phyloP scores from a whole-genome alignment of 2,329 filamentous ascomycete genomes.

The Aschersonia sp. region DNA sequence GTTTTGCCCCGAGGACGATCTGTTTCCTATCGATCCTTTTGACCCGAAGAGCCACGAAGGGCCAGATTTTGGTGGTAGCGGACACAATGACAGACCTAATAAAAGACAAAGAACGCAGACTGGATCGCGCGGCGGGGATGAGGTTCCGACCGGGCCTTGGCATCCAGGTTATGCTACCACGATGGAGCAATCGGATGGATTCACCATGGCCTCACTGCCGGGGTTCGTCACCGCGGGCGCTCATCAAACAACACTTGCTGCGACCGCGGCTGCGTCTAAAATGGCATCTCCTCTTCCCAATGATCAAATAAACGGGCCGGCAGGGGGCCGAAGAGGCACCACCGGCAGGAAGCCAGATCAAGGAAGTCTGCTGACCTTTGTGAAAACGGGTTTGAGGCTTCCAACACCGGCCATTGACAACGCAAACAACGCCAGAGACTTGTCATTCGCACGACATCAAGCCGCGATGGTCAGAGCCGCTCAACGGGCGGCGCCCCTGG shows the following conservation, averaged over 20 bases:
- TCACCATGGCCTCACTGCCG: constrained; percentile 41
- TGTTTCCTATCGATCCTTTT: constrained; percentile 51
- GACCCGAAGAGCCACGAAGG: constrained; percentile 15
- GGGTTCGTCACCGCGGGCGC: constrained; percentile 49
- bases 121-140: constrained; percentile 5
- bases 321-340: constrained; percentile 11
- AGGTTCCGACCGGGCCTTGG: constrained; percentile 13
- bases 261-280: constrained; percentile 6
- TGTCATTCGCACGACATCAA: constrained; percentile 12
- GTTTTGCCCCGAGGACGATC: constrained; percentile 48
- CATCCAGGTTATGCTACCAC: constrained; percentile 39
- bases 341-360: constrained; percentile 22
- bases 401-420: constrained; percentile 4
- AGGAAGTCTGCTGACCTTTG: constrained; percentile 26
- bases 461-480: constrained; percentile 10
- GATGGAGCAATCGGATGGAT: constrained; percentile 43
- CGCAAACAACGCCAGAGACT: constrained; percentile 3
- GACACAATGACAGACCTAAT: constrained; percentile 9
- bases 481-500: constrained; percentile 3
- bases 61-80: constrained; percentile 6
- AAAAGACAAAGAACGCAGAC: constrained; percentile 15
- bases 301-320: constrained; percentile 6
- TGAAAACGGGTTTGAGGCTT: constrained; percentile 11
- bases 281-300: constrained; percentile 3
- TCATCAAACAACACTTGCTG: constrained; percentile 29